Conservation (phyloP, 2,329 filamentous ascomycete species). For the Colletotrichum sp. region DNA sequence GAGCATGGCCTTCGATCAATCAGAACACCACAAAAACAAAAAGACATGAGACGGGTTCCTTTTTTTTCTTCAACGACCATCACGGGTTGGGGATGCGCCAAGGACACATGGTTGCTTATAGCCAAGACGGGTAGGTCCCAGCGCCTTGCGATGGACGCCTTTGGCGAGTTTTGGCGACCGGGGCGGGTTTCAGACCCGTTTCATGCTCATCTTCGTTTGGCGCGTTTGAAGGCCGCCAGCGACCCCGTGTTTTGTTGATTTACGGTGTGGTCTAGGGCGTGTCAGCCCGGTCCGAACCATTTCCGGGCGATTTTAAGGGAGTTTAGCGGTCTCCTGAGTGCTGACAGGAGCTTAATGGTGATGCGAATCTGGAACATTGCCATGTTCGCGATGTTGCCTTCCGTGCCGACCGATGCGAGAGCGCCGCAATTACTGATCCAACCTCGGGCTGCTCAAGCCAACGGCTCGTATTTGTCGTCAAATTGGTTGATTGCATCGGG, state of each 20-base stretch:
- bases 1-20: conserved; percentile 7
- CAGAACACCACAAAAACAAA: not conserved
- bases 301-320: not conserved
- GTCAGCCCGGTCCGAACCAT: not conserved
- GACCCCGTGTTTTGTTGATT: not conserved
- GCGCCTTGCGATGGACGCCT: not conserved
- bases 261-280: not conserved
- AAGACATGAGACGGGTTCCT: not conserved
- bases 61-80: not conserved
- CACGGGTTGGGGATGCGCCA: not conserved
- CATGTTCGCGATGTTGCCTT: not conserved
- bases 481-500: not conserved
- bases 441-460: accelerated
- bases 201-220: not conserved
- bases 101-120: not conserved
- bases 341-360: not conserved
- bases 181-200: conserved; percentile 11
- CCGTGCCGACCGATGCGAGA: not conserved
- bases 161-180: not conserved
- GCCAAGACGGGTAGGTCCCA: not conserved
- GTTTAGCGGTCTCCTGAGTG: not conserved
- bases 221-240: not conserved
- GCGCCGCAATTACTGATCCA: not conserved
- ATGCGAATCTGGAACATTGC: not conserved
- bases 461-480: not conserved